phyloP scores from a whole-genome alignment of 352 stramenopile species.

The Chrysophaeum taylorii region DNA sequence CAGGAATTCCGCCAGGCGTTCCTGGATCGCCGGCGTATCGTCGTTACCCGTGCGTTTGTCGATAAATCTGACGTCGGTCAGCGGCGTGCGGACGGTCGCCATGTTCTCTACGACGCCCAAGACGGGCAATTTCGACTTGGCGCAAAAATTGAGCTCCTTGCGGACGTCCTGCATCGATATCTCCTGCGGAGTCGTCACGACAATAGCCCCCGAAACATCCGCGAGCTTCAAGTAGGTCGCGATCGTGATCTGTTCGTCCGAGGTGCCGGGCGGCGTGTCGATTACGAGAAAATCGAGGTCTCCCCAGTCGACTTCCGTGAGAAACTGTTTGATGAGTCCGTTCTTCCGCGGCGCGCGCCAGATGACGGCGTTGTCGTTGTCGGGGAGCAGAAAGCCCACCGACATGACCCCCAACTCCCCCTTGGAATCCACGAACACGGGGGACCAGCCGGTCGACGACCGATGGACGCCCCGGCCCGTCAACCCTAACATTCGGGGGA shows the following conservation, averaged over 20 bases:
- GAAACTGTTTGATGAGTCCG: slow-evolving; percentile 99
- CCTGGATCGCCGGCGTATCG: neutral
- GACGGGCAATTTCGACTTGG: slow-evolving; percentile 75
- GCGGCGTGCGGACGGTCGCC: slow-evolving; percentile 71
- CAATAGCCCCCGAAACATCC: slow-evolving; percentile 81
- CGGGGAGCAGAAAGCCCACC: slow-evolving; percentile 96
- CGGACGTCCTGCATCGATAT: slow-evolving; percentile 97
- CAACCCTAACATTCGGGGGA: slow-evolving; percentile 80
- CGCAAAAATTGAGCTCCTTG: slow-evolving; percentile 99
- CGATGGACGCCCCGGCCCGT: slow-evolving; percentile 87
- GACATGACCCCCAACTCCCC: slow-evolving; percentile 98
- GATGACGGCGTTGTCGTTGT: slow-evolving; percentile 95
- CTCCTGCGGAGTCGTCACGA: slow-evolving; percentile 98
- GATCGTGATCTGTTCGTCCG: slow-evolving; percentile 99
- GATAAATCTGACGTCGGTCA: slow-evolving; percentile 48
- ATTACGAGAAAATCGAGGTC: slow-evolving; percentile 98
- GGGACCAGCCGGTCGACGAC: slow-evolving; percentile 94
- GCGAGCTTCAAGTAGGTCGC: slow-evolving; percentile 97
- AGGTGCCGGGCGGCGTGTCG: slow-evolving; percentile 97
- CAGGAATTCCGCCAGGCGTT: slow-evolving; percentile 21
- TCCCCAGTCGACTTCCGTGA: slow-evolving; percentile 98
- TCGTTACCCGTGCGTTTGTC: slow-evolving; percentile 5
- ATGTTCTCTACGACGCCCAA: slow-evolving; percentile 98
- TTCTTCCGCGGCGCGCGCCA: slow-evolving; percentile 99
- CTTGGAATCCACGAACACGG: slow-evolving; percentile 84